Evolutionary conservation across 768 basidiomycete species (phyloP).

Genomic region (Kwoniella botswanensis): DNA sequence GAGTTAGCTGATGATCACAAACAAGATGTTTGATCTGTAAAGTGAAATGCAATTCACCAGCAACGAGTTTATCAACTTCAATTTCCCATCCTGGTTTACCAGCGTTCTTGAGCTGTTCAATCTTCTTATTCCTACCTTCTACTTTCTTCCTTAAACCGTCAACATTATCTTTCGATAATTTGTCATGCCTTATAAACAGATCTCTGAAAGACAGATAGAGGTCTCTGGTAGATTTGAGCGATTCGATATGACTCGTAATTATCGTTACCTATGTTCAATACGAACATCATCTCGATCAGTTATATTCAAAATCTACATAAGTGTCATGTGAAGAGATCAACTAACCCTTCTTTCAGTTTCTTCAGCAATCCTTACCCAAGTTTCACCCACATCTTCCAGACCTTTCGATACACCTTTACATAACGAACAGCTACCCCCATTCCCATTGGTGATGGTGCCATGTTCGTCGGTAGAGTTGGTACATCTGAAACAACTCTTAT

Average conservation of each 20-base stretch:
- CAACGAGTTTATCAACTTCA: conserved; percentile 76
- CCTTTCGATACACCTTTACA: conserved; percentile 78
- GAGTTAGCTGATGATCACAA: conserved; percentile 2
- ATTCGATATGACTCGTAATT: conserved; percentile 46
- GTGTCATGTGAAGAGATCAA: background rate
- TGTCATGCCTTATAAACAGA: conserved; percentile 81
- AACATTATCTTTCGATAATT: conserved; percentile 82
- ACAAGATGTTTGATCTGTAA: no score
- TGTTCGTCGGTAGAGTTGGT: background rate
- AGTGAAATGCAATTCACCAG: conserved; percentile 29
- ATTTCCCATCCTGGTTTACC: conserved; percentile 84
- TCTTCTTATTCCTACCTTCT: conserved; percentile 73
- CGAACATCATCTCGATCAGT: background rate
- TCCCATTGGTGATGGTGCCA: background rate
- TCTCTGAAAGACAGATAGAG: conserved; percentile 86
- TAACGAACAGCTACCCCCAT: conserved; percentile 69
- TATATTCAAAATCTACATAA: background rate
- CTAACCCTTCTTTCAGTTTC: conserved; percentile 54
- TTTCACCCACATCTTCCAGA: conserved; percentile 59
- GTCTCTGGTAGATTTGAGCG: conserved; percentile 73
- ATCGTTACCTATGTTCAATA: conserved; percentile 27
- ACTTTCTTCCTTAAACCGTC: conserved; percentile 86
- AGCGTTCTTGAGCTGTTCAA: conserved; percentile 72
- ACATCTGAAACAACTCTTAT: conserved; percentile 72
- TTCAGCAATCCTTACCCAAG: conserved; percentile 50